phyloP scores from a whole-genome alignment of 1,139 yeast species.

The Blastobotrys elegans region DNA sequence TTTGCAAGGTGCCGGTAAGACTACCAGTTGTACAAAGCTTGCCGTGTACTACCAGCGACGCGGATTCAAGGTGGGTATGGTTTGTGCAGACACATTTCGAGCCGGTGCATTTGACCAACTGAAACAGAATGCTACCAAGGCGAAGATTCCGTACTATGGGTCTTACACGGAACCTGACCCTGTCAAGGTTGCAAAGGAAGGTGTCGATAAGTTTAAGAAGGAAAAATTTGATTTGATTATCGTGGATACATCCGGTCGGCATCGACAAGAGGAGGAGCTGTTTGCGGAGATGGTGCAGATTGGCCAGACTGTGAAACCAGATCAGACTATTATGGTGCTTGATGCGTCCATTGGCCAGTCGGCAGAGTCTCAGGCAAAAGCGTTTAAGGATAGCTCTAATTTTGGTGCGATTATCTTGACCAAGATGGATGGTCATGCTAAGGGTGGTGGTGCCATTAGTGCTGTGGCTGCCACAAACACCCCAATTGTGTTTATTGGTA shows the following conservation, averaged over 20 bases:
- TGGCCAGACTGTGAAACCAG: constrained; percentile 76
- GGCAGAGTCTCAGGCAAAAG: constrained; percentile 90
- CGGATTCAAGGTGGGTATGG: constrained; percentile 91
- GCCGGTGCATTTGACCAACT: constrained; percentile 99
- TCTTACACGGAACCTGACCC: constrained; percentile 96
- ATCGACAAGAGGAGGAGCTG: constrained; percentile 87
- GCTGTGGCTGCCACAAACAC: constrained; percentile 97
- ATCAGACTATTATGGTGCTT: constrained; percentile 94
- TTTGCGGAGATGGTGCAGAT: constrained; percentile 95
- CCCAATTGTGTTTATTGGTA: constrained; percentile 95
- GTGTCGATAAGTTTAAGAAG: constrained; percentile 85
- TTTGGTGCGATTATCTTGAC: constrained; percentile 95
- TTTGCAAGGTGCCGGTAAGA: constrained; percentile 97
- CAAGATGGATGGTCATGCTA: constrained; percentile 98
- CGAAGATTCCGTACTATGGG: constrained; percentile 91
- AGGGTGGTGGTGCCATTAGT: constrained; percentile 98
- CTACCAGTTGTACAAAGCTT: constrained; percentile 93
- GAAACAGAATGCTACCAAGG: constrained; percentile 94
- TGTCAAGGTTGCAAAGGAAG: constrained; percentile 83
- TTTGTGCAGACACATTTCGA: constrained; percentile 98
- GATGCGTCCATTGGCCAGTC: constrained; percentile 99
- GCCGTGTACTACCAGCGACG: constrained; percentile 93
- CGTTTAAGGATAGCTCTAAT: constrained; percentile 87
- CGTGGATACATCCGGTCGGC: constrained; percentile 98
- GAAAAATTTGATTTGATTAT: constrained; percentile 91